Conservation (phyloP, 2,329 filamentous ascomycete species). For the Aphanocladium album region DNA sequence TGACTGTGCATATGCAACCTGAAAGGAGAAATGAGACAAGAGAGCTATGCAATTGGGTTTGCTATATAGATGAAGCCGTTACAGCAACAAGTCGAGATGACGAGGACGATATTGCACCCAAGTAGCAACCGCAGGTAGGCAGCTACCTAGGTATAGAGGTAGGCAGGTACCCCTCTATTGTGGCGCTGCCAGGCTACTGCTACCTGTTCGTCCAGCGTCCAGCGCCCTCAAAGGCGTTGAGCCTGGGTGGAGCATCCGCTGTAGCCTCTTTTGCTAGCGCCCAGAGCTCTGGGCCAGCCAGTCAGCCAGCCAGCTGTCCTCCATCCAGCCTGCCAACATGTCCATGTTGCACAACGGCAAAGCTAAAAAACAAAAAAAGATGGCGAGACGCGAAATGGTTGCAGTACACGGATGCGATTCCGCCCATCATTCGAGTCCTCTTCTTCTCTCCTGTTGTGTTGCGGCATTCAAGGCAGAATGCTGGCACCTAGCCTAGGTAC, state of each 20-base stretch:
- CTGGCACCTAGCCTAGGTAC: too few relatives aligned
- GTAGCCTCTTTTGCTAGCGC: conserved; percentile 1
- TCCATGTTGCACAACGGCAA: not conserved
- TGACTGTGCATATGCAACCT: not conserved
- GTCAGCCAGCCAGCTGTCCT: not conserved
- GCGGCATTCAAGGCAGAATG: not conserved
- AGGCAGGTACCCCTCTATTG: not conserved
- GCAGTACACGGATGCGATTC: not conserved
- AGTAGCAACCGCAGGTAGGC: too few relatives aligned
- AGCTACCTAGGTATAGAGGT: not conserved
- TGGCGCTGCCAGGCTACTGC: not conserved
- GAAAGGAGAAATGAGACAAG: not conserved
- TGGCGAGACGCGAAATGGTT: not conserved
- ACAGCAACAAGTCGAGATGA: too few relatives aligned
- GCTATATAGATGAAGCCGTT: too few relatives aligned
- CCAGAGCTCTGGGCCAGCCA: not conserved
- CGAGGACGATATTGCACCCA: too few relatives aligned
- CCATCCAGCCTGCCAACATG: not conserved
- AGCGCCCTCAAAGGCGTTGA: not conserved
- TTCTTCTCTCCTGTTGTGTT: not conserved
- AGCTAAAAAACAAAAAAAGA: not conserved
- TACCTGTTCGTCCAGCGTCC: not conserved
- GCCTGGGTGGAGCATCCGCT: not conserved
- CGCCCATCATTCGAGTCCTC: not conserved
- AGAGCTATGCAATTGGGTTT: not conserved